A percentile compares a stretch with the other conserved stretches of the same genome.
phyloP scores from a whole-genome alignment of 805 yeast species.

The Clavispora vitiphila region DNA sequence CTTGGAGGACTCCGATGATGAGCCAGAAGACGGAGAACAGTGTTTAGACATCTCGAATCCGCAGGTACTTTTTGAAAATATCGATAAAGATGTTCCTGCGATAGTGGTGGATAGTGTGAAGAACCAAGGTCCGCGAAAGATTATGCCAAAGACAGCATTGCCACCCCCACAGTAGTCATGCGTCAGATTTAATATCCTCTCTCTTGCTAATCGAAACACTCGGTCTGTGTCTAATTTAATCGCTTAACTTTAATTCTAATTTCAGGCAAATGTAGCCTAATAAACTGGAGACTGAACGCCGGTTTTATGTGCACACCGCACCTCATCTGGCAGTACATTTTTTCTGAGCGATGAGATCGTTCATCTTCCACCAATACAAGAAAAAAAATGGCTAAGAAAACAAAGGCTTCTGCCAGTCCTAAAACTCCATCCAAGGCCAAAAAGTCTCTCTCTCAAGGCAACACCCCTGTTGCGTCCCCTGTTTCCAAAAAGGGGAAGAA shows the following conservation, averaged over 20 bases:
- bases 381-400: slow-evolving; percentile 13
- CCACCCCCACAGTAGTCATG: slow-evolving; percentile 27
- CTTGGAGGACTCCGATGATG: slow-evolving; percentile 11
- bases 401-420: slow-evolving; percentile 17
- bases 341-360: slow-evolving; percentile 16
- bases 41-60: slow-evolving; percentile 27
- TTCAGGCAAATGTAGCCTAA: no score
- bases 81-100: slow-evolving; percentile 36
- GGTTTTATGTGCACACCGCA: neutral
- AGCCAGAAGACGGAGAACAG: slow-evolving; percentile 2
- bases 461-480: neutral
- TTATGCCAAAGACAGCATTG: slow-evolving; percentile 29
- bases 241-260: no score
- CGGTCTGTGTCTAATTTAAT: no score
- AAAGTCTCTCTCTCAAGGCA: slow-evolving; percentile 3
- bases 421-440: slow-evolving; percentile 10
- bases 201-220: no score
- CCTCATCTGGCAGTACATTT: slow-evolving; percentile 1
- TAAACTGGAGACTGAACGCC: no score
- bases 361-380: neutral
- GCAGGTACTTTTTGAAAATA: slow-evolving; percentile 33
- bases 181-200: no score
- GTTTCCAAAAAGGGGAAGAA: slow-evolving; percentile 3
- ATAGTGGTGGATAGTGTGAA: slow-evolving; percentile 33
- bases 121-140: slow-evolving; percentile 13